phyloP scores from a whole-genome alignment of 2,329 filamentous ascomycete species.

The Bipolaris sorokiniana region DNA sequence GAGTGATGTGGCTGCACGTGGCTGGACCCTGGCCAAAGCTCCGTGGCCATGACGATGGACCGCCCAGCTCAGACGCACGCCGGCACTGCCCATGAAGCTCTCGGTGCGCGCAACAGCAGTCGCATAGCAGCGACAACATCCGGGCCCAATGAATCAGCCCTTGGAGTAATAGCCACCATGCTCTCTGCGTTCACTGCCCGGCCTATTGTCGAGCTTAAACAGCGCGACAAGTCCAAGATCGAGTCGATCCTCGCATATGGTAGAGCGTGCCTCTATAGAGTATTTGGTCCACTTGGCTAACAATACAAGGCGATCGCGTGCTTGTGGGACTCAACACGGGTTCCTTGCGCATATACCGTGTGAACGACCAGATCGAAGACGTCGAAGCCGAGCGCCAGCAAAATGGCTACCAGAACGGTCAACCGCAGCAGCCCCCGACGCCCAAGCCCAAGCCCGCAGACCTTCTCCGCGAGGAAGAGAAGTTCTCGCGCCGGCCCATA shows the following conservation, averaged over 20 bases:
- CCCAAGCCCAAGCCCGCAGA: constrained; percentile 66
- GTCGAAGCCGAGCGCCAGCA: constrained; percentile 43
- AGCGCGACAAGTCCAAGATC: constrained; percentile 94
- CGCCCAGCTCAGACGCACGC: constrained; percentile 18
- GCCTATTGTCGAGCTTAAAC: constrained; percentile 94
- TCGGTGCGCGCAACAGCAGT: constrained; percentile 20
- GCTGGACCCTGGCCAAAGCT: constrained; percentile 20
- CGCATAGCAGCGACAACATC: constrained; percentile 26
- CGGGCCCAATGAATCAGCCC: constrained; percentile 21
- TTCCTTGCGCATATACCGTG: constrained; percentile 84
- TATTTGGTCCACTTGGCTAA: constrained; percentile 25
- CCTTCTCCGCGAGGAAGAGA: constrained; percentile 88
- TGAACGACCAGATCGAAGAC: constrained; percentile 70
- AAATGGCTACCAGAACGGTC: constrained; percentile 39
- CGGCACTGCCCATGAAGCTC: constrained; percentile 29
- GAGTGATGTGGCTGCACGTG: constrained; percentile 21
- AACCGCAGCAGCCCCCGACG: constrained; percentile 52
- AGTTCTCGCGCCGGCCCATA: constrained; percentile 87
- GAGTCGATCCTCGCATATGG: constrained; percentile 93
- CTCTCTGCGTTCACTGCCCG: constrained; percentile 97
- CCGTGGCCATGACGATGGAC: constrained; percentile 36
- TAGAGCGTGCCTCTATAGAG: constrained; percentile 47
- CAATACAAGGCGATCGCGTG: constrained; percentile 75
- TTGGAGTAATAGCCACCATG: constrained; percentile 60
- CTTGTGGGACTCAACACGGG: constrained; percentile 92